Evolutionary conservation across 2,329 filamentous ascomycete species (phyloP).

Genomic region (Coniochaeta ligniaria): DNA sequence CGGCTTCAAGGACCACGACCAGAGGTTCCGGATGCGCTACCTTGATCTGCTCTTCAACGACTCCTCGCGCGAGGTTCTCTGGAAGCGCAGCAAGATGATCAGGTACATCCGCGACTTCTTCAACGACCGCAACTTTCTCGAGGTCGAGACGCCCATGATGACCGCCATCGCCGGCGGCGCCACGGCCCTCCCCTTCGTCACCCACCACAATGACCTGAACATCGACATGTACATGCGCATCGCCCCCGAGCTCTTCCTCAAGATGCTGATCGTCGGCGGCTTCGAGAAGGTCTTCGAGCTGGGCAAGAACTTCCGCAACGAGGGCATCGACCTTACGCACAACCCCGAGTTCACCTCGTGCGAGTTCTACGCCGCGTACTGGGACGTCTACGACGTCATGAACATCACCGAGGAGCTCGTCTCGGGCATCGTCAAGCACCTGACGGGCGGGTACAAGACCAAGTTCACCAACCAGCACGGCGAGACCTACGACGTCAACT

Average conservation of each 20-base stretch:
- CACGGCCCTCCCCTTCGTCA: constrained; percentile 90
- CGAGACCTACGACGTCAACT: constrained; percentile 87
- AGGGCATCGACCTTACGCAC: constrained; percentile 86
- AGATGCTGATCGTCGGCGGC: constrained; percentile 91
- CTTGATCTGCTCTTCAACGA: constrained; percentile 98
- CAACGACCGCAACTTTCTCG: constrained; percentile 79
- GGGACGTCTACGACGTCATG: constrained; percentile 88
- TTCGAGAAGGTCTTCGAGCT: constrained; percentile 94
- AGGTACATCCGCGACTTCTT: constrained; percentile 85
- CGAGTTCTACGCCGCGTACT: constrained; percentile 95
- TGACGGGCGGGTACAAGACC: constrained; percentile 81
- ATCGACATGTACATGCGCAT: constrained; percentile 94
- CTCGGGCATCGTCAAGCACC: constrained; percentile 77
- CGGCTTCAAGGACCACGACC: constrained; percentile 92
- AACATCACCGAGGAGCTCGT: constrained; percentile 89
- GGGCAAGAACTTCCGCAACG: constrained; percentile 91
- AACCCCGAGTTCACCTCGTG: constrained; percentile 98
- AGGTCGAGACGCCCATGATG: constrained; percentile 97
- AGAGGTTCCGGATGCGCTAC: constrained; percentile 87
- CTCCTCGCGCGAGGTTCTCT: constrained; percentile 71
- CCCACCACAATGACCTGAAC: constrained; percentile 91
- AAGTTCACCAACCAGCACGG: constrained; percentile 81
- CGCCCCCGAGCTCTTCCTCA: constrained; percentile 92
- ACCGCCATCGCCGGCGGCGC: constrained; percentile 93
- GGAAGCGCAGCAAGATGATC: constrained; percentile 81